Base-by-base conservation (phyloP, 177 flowering plant species). In the Tripterygium wilfordii region DNA sequence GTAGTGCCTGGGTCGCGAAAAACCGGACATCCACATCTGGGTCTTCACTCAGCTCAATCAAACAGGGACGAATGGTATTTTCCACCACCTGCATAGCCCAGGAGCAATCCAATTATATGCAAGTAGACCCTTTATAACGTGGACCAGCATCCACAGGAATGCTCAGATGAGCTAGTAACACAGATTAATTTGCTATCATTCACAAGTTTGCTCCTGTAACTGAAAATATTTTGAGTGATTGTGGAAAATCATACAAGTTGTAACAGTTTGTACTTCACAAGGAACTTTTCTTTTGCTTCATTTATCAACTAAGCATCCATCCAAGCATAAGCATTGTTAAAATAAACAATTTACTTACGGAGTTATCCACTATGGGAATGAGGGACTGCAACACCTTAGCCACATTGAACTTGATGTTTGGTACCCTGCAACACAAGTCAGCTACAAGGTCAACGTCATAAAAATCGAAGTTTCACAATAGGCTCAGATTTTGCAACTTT, bases 1-100 rank as follows among this genome's bases (percentile, higher is more conserved):
- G 94, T 10, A 90, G 74, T 12, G 96, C 97, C 76, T 82, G 85
- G 55, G 46, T 71, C 19, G 96, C 85, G 40, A 78, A 90, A 52
- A 68, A 87, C 36, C 97, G 68, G 40, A 90, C 97, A 78, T 90
- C 96, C 28, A 87, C 97, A 65, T 90, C 97, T 2, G 97, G 96
- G 49, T 90, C 96, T 68, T 90, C 97, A 29, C 77, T 67, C n/a
- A 90, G 88, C 66, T 90, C 97, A 15, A 77, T 79, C 77, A 90
- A 70, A 54, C 83, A 72, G 1, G 96, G 97, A n/a, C 82, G 81
- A 22, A 90, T 79, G 8, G 75, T 78, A 59, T 72, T 85, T 73
- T 90, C 97, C 39, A 81, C 94, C 48, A 87, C 91, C 97, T 88
- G 64, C 56, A 60, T 6, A 7, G 19, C 30, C 37, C 39, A 24